A percentile compares a stretch with the other conserved stretches of the same genome.
phyloP scores from a whole-genome alignment of 2,329 filamentous ascomycete species.

The Phoma sp. region DNA sequence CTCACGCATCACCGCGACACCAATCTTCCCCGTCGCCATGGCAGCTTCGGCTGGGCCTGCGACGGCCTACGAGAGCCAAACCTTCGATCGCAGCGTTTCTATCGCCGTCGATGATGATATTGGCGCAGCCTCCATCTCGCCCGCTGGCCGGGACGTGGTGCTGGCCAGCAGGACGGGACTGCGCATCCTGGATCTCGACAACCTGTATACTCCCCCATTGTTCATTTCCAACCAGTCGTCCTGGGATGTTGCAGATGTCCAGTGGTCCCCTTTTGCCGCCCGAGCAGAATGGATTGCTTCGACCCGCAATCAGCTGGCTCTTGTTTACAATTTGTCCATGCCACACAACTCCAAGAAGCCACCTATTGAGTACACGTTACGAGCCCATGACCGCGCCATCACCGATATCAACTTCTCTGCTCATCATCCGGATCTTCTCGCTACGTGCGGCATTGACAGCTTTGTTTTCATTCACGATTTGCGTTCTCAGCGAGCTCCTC shows the following conservation, averaged over 20 bases:
- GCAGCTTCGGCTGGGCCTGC: conserved; percentile 32
- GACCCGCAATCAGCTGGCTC: conserved; percentile 90
- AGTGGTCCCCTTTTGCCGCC: conserved; percentile 92
- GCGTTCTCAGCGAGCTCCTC: conserved; percentile 54
- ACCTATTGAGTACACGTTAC: conserved; percentile 85
- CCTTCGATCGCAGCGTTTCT: conserved; percentile 82
- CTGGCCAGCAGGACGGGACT: conserved; percentile 85
- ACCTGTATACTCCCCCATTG: conserved; percentile 83
- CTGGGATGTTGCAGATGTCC: conserved; percentile 96
- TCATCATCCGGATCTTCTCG: conserved; percentile 85
- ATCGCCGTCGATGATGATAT: conserved; percentile 80
- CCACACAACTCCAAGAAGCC: conserved; percentile 66
- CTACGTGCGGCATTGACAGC: conserved; percentile 90
- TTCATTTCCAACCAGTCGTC: conserved; percentile 84
- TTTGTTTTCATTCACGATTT: conserved; percentile 94
- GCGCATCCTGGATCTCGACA: conserved; percentile 90
- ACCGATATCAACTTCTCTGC: conserved; percentile 97
- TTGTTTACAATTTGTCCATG: conserved; percentile 84
- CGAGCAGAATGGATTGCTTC: conserved; percentile 93
- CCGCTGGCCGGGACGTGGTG: conserved; percentile 87
- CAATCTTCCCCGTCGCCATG: conserved; percentile 22
- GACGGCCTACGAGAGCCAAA: conserved; percentile 80
- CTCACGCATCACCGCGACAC: conserved; percentile 9
- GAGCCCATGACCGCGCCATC: conserved; percentile 85
- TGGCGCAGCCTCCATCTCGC: conserved; percentile 90